Conservation (phyloP, 1,284 basidiomycete genomes). For the Ustilago loliicola region DNA sequence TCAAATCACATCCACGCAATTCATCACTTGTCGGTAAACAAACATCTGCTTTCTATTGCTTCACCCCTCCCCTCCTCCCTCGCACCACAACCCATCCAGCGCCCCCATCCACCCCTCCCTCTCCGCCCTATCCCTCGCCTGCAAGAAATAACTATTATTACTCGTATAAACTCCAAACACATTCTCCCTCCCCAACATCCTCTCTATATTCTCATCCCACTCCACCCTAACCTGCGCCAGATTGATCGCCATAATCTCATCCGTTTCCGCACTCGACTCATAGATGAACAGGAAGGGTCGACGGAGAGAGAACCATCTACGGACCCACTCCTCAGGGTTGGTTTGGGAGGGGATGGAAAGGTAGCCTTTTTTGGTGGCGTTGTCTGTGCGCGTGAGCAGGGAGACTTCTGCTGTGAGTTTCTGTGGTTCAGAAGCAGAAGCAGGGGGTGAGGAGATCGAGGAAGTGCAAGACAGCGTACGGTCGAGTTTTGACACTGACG, state of each 20-base stretch:
- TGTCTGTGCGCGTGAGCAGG: conserved; percentile 75
- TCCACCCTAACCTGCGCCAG: conserved; percentile 87
- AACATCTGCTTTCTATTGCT: not conserved
- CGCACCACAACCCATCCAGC: conserved; percentile 20
- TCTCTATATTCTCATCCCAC: conserved; percentile 86
- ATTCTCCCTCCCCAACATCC: conserved; percentile 76
- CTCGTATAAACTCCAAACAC: conserved; percentile 62
- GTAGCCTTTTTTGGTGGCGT: conserved; percentile 85
- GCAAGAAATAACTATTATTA: conserved; percentile 60
- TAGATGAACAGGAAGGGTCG: conserved; percentile 89
- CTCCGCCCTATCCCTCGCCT: conserved; percentile 42
- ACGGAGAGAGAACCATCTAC: conserved; percentile 87
- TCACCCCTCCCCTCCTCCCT: not conserved
- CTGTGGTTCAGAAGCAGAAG: not conserved
- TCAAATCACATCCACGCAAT: too few relatives aligned
- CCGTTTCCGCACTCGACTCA: conserved; percentile 81
- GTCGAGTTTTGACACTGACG: not conserved
- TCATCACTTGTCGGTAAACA: too few relatives aligned
- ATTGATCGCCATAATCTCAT: conserved; percentile 84
- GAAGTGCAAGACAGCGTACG: conserved; percentile 4
- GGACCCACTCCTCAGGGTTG: conserved; percentile 82
- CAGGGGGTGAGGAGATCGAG: not conserved
- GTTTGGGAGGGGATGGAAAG: conserved; percentile 84
- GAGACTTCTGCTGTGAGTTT: conserved; percentile 59
- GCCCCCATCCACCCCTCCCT: conserved; percentile 52